Conservation (phyloP, 2,329 filamentous ascomycete species). For the Dichotomopilus funicola region DNA sequence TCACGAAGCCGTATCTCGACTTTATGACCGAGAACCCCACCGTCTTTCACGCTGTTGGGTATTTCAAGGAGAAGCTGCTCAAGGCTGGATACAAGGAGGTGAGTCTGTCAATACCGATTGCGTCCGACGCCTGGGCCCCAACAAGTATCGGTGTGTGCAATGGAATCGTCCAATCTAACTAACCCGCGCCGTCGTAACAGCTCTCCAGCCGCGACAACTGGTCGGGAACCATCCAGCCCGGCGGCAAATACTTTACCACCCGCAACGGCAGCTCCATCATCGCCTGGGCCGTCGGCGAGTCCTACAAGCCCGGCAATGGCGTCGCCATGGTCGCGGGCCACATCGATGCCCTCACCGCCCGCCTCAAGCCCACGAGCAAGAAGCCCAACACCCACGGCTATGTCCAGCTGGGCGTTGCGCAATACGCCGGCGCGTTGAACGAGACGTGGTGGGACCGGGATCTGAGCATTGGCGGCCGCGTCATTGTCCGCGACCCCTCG, state of each 20-base stretch:
- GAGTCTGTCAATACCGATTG: conserved; percentile 18
- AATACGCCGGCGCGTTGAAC: conserved; percentile 83
- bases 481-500: conserved; percentile 68
- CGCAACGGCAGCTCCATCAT: conserved; percentile 83
- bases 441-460: conserved; percentile 97
- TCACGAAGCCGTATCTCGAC: conserved; percentile 76
- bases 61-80: conserved; percentile 67
- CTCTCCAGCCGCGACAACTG: conserved; percentile 76
- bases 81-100: conserved; percentile 68
- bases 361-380: conserved; percentile 83
- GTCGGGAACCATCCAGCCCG: conserved; percentile 62
- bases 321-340: conserved; percentile 86
- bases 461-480: conserved; percentile 80
- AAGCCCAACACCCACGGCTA: conserved; percentile 82
- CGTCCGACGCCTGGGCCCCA: background rate
- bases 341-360: conserved; percentile 85
- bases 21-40: conserved; percentile 90
- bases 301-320: conserved; percentile 79
- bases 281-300: conserved; percentile 74
- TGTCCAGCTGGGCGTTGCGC: conserved; percentile 82
- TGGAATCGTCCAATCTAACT: background rate
- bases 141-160: no score
- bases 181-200: conserved; percentile 32
- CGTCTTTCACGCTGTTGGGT: conserved; percentile 80
- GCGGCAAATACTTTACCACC: conserved; percentile 83